These are phyloP conservation scores for Bryopsis sp. DNA, from an alignment of 139 green algal genomes.

Conservation along the genomic window DNA sequence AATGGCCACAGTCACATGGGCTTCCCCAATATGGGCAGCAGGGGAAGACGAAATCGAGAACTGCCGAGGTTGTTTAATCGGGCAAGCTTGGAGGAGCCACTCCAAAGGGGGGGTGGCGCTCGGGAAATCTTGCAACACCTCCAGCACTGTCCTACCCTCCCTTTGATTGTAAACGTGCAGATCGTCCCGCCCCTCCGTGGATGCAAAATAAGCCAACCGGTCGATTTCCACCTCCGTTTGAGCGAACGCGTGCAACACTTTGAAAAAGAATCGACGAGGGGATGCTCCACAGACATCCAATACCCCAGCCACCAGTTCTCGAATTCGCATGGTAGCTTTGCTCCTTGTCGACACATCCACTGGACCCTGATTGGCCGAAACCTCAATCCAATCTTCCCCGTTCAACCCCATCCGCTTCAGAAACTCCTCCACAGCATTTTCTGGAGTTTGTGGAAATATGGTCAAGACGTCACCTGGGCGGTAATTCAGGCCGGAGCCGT, in stretches of 20 bases:
- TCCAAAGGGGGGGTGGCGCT: conserved; percentile 53
- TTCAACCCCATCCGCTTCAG: conserved; percentile 40
- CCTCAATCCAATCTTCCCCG: conserved; percentile 35
- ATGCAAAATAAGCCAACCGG: conserved; percentile 74
- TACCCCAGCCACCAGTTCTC: conserved; percentile 45
- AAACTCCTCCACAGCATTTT: conserved; percentile 30
- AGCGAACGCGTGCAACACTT: conserved; percentile 60
- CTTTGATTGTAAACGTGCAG: conserved; percentile 52
- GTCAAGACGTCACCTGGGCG: conserved; percentile 70
- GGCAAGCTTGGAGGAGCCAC: conserved; percentile 68
- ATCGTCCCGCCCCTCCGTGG: conserved; percentile 63
- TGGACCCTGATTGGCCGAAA: conserved; percentile 1
- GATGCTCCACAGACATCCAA: conserved; percentile 72
- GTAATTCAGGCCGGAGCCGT: conserved; percentile 40
- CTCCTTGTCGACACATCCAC: conserved; percentile 4
- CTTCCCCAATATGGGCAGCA: conserved; percentile 32
- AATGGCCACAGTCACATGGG: conserved; percentile 72
- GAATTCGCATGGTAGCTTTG: background rate
- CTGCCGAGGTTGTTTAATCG: conserved; percentile 65
- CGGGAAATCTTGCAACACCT: conserved; percentile 86
- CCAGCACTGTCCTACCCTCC: conserved; percentile 43
- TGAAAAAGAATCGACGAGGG: conserved; percentile 79
- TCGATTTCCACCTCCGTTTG: conserved; percentile 49
- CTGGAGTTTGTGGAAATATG: conserved; percentile 48
- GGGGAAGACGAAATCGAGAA: conserved; percentile 81